These are phyloP conservation scores for Colletotrichum lindemuthianum DNA, from an alignment of 2,329 filamentous ascomycete genomes.

Conservation along the genomic window DNA sequence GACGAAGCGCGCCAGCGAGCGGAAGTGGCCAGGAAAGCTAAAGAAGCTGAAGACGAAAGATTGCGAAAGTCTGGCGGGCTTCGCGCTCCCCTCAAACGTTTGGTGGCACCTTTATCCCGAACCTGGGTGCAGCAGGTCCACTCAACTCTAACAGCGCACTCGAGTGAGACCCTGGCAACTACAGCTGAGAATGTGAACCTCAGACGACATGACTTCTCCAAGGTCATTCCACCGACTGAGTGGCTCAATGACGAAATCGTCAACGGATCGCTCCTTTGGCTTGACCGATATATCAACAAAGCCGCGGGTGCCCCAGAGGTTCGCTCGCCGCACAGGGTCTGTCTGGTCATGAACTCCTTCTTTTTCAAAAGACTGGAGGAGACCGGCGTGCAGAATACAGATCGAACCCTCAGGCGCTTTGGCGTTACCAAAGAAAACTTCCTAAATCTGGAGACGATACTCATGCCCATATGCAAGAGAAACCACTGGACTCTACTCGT, in stretches of 20 bases:
- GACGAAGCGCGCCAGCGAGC: conserved; percentile 26
- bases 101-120: conserved; percentile 22
- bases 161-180: conserved; percentile 16
- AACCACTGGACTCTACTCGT: conserved; percentile 79
- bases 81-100: conserved; percentile 18
- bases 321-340: conserved; percentile 60
- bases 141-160: conserved; percentile 6
- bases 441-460: conserved; percentile 71
- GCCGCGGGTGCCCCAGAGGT: conserved; percentile 61
- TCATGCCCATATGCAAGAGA: conserved; percentile 74
- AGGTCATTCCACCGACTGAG: conserved; percentile 62
- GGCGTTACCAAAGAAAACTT: conserved; percentile 70
- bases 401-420: conserved; percentile 65
- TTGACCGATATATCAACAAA: conserved; percentile 69
- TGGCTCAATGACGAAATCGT: conserved; percentile 86
- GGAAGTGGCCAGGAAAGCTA: conserved; percentile 26
- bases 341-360: conserved; percentile 71
- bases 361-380: conserved; percentile 68
- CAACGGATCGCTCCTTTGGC: conserved; percentile 70
- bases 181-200: conserved; percentile 34
- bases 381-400: conserved; percentile 57
- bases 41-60: conserved; percentile 20
- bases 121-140: conserved; percentile 24
- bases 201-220: conserved; percentile 69
- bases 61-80: conserved; percentile 33